Conservation (phyloP, 768 basidiomycete genomes). For the Termitomyces titanicus region DNA sequence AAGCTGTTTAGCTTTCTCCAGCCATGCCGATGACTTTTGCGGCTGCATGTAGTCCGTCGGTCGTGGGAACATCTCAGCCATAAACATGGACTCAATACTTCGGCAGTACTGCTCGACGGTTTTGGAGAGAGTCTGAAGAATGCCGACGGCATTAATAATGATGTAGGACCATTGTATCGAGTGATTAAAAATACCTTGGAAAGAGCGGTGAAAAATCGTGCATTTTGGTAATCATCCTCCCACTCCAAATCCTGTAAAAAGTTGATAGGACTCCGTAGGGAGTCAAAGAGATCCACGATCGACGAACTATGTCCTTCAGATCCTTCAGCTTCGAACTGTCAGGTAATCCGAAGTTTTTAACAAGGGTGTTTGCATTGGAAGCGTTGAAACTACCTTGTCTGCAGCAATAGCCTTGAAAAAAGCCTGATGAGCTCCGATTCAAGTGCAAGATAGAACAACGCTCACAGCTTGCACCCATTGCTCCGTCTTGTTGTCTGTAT, state of each 20-base stretch:
- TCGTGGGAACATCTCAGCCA: conserved; percentile 93
- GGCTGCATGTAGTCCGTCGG: conserved; percentile 76
- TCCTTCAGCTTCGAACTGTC: conserved; percentile 75
- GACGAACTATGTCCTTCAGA: conserved; percentile 90
- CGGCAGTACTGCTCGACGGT: conserved; percentile 91
- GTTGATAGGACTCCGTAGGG: conserved; percentile 83
- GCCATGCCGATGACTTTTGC: conserved; percentile 84
- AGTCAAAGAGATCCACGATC: conserved; percentile 94
- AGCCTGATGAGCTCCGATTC: conserved; percentile 1
- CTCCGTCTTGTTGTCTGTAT: conserved; percentile 84
- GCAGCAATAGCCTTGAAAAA: conserved; percentile 58
- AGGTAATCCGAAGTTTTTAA: not conserved
- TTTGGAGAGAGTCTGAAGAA: conserved; percentile 78
- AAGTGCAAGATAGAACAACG: conserved; percentile 12
- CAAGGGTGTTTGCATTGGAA: not conserved
- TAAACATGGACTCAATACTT: conserved; percentile 83
- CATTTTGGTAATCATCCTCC: conserved; percentile 87
- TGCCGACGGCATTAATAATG: not conserved
- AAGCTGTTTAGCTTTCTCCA: conserved; percentile 81
- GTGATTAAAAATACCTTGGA: conserved; percentile 59
- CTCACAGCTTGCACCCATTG: conserved; percentile 93
- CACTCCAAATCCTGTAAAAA: conserved; percentile 90
- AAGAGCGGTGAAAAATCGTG: conserved; percentile 84
- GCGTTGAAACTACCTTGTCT: conserved; percentile 44
- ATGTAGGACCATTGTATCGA: not conserved